Evolutionary conservation across 2,329 filamentous ascomycete genomes (phyloP), one percentile per base, ranked within the genome.

Genomic region (Curvularia spicifera): DNA sequence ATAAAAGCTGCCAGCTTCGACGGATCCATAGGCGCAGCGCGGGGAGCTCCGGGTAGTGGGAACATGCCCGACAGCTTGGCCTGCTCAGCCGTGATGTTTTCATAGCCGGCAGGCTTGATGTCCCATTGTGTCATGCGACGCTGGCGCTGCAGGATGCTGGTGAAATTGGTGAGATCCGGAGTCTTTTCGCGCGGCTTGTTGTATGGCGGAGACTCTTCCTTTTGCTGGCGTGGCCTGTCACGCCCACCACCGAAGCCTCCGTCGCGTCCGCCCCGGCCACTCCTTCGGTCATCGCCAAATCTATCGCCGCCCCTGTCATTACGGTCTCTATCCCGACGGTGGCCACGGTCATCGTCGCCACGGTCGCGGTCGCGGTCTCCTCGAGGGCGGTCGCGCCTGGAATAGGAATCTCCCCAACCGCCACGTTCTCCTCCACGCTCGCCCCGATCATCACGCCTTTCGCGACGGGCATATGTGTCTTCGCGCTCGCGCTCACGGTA

Each of bases 11-110:
- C 93, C 47, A 99, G 84, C 77, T 94, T 94, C 70, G 87, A 91
- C 15, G 94, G 93, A 69, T 99, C 95, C 89, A 98, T 95, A 33
- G 92, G 90, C 73, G 97, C 93, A 77, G 97, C 93, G 68, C 95
- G 88, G 53, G 95, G 95, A 61, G 95, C 95, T 65, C 95, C 95
- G 3, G 95, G 95, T 45, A 99, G 87, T 60, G 96, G 93, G 82
- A 99, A 99, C 95, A 99, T 97, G 81, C 94, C 87, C 2, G 96
- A 99, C 44, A 99, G 85, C 82, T 99, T 99, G 50, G 95, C 96
- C 78, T 99, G 96, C 78, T 99, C 96, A 22, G 95, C 93, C 2
- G 95, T 97, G 65, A 99, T 94, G 78, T 95, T 96, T 74, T 99
- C 96, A 73, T 99, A 99, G 44, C 95, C 94, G 15, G 93, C 91